Evolutionary conservation across 78 protist species (phyloP).

Genomic region (Monosiga brevicollis): DNA sequence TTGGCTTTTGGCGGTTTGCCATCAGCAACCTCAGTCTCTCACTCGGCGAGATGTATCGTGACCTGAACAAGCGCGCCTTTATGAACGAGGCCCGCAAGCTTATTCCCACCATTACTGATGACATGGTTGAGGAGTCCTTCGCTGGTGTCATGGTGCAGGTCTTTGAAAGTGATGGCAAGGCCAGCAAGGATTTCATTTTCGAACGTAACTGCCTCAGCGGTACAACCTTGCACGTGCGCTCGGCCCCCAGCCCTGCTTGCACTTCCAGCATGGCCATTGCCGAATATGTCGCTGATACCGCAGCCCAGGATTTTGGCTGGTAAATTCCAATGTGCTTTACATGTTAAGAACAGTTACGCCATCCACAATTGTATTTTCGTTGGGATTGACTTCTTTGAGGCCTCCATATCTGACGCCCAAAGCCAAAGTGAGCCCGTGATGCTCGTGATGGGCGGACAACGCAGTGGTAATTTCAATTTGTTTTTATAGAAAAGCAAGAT

Average conservation of each 20-base stretch:
- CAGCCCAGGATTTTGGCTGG: not conserved
- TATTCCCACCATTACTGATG: not conserved
- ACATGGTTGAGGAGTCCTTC: not conserved
- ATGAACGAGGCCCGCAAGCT: not conserved
- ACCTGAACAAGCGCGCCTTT: not conserved
- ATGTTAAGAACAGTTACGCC: too few relatives aligned
- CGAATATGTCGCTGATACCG: slow-evolving; percentile 23
- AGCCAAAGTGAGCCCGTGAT: too few relatives aligned
- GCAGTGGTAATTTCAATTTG: too few relatives aligned
- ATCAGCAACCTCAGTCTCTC: slow-evolving; percentile 80
- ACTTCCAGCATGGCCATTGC: slow-evolving; percentile 59
- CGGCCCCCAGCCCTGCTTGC: slow-evolving; percentile 61
- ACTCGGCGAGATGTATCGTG: not conserved
- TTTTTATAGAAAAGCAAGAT: too few relatives aligned
- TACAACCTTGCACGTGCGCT: slow-evolving; percentile 27
- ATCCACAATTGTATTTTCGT: too few relatives aligned
- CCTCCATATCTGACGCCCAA: too few relatives aligned
- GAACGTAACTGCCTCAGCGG: slow-evolving; percentile 19
- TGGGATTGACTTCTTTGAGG: too few relatives aligned
- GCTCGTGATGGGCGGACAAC: too few relatives aligned
- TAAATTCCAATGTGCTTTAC: too few relatives aligned
- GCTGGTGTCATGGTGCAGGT: slow-evolving; percentile 1
- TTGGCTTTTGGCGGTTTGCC: slow-evolving; percentile 72
- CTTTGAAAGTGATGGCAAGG: slow-evolving; percentile 82
- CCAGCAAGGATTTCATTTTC: slow-evolving; percentile 45